Evolutionary conservation across 2,329 filamentous ascomycete species (phyloP), one percentile per base, ranked within the genome.

Genomic region (Piedraia hortae): DNA sequence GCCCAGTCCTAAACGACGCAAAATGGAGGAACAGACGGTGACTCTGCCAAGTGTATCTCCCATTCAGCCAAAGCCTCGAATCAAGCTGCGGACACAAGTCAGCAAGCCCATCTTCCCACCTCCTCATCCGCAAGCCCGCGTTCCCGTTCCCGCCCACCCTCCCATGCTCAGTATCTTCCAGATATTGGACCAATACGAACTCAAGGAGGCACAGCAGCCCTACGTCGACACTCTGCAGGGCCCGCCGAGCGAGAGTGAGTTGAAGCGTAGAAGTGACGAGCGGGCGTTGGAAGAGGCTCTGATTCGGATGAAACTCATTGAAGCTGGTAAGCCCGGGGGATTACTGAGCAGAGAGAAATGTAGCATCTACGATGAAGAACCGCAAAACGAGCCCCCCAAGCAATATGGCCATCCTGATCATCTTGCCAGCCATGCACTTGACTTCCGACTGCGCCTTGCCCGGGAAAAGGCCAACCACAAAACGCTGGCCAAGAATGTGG

Each of bases 381-480:
- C 30, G 18, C 56, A 59, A 27, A 66, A 74, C 25, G 72, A 88
- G 34, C 73, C 73, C 0, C 60, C 64, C 0, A 57, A 60, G 23
- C 75, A 85, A 36, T 93, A 75, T 53, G 66, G 71, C n/a, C 78
- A 88, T 33, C 60, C 64, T 38, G 80, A 93, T 37, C 74, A 93
- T 39, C 56, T 93, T 23, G 54, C 72, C 20, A 67, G 68, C 20
- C 80, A 89, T 28, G 68, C 72, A 26, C n/a, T 40, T 69, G 7
- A 70, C 16, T 10, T 17, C 16, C 7, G 10, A 17, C 7, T 17
- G 16, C 3, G 8, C 2, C 21, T 16, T 10, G 10, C 17, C 6
- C 16, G 10, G 16, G 16, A 7, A 10, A 17, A 17, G n/a, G n/a
- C n/a, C n/a, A n/a, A 17, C 7, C 7, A 80, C 34, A 82, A 93